phyloP scores from a whole-genome alignment of 2,329 filamentous ascomycete species.

The Scortechinia acanthostroma region DNA sequence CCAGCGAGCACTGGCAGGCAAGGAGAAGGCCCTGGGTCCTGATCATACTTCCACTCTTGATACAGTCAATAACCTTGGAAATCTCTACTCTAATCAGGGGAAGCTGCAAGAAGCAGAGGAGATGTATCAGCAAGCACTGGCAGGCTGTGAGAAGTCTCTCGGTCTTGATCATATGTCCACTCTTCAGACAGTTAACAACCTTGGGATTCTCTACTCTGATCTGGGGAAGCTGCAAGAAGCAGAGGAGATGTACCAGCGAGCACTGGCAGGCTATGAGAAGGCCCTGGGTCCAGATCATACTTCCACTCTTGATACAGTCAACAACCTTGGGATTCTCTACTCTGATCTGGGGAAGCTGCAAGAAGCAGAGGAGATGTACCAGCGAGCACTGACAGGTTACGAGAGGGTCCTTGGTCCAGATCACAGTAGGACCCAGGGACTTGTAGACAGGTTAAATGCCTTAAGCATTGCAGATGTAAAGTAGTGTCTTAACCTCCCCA shows the following conservation, averaged over 20 bases:
- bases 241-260: neutral
- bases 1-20: neutral
- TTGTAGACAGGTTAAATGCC: too few relatives aligned
- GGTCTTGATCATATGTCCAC: too few relatives aligned
- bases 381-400: too few relatives aligned
- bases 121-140: constrained; percentile 7
- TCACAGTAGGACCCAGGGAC: too few relatives aligned
- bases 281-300: constrained; percentile 7
- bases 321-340: neutral
- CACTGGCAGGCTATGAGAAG: constrained; percentile 5
- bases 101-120: too few relatives aligned
- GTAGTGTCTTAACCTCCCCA: too few relatives aligned
- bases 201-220: neutral
- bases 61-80: too few relatives aligned
- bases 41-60: constrained; percentile 1
- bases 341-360: neutral
- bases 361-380: too few relatives aligned
- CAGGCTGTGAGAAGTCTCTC: too few relatives aligned
- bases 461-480: too few relatives aligned
- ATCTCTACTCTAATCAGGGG: too few relatives aligned
- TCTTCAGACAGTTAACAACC: neutral
- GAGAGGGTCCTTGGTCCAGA: too few relatives aligned
- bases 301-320: neutral
- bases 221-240: neutral
- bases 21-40: constrained; percentile 2